Percentiles rank a stretch among this genome's conserved stretches.
These are phyloP conservation scores for Phylloporus sp. DNA, from an alignment of 768 basidiomycete species.

Conservation along the genomic window DNA sequence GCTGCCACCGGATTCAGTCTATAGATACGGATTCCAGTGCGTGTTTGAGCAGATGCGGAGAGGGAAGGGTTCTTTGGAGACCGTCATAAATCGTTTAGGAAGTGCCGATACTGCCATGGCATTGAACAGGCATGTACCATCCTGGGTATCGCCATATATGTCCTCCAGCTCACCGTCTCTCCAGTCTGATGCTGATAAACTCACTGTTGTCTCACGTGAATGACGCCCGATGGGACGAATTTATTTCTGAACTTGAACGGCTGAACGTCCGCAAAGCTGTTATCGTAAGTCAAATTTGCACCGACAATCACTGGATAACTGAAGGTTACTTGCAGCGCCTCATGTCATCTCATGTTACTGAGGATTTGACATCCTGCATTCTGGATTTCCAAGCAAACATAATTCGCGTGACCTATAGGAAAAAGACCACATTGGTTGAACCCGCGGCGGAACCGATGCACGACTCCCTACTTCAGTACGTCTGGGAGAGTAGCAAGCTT, in stretches of 20 bases:
- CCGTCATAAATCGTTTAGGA: constrained; percentile 74
- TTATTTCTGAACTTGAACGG: constrained; percentile 69
- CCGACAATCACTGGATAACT: constrained; percentile 1
- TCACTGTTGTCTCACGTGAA: constrained; percentile 78
- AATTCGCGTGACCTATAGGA: constrained; percentile 71
- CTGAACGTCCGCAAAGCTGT: constrained; percentile 80
- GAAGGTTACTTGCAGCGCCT: constrained; percentile 49
- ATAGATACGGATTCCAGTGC: constrained; percentile 77
- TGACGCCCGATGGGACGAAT: constrained; percentile 74
- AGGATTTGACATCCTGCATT: constrained; percentile 79
- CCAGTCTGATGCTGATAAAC: constrained; percentile 87
- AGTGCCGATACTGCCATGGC: constrained; percentile 85
- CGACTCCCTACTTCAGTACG: constrained; percentile 51
- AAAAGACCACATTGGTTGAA: constrained; percentile 77
- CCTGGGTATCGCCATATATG: background rate
- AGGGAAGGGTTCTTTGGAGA: constrained; percentile 67
- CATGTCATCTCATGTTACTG: constrained; percentile 78
- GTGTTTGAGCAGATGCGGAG: constrained; percentile 82
- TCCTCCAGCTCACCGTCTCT: constrained; percentile 5
- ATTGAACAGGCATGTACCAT: constrained; percentile 59
- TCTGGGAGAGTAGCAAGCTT: constrained; percentile 66
- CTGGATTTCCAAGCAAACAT: constrained; percentile 88
- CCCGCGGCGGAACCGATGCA: constrained; percentile 60
- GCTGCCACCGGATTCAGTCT: constrained; percentile 66
- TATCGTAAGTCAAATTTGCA: constrained; percentile 48